Percentiles rank a stretch among this genome's conserved stretches.
Evolutionary conservation across 495 filamentous ascomycete genomes (phyloP).

Genomic region (Neurospora sp.): DNA sequence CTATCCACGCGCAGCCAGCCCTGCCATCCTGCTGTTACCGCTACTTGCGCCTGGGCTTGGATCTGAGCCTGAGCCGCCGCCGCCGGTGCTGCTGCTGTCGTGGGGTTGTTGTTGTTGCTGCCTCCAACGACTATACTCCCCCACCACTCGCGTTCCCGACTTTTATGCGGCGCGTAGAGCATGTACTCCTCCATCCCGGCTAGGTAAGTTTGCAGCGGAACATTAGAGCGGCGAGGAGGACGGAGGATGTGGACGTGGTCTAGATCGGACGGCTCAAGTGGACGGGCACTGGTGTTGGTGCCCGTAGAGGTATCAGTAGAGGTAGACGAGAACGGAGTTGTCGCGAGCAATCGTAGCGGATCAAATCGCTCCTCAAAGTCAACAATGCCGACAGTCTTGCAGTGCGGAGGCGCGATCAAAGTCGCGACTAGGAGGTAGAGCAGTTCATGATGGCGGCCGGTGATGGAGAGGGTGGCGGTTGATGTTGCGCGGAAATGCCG

Average conservation of each 20-base stretch:
- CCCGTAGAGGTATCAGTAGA: background rate
- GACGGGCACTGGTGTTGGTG: background rate
- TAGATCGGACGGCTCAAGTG: constrained; percentile 11
- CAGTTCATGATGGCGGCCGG: constrained; percentile 52
- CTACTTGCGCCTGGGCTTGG: constrained; percentile 11
- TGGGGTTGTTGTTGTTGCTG: background rate
- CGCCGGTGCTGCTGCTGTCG: background rate
- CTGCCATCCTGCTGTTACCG: constrained; percentile 32
- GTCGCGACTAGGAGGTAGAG: constrained; percentile 54
- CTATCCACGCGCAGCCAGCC: constrained; percentile 40
- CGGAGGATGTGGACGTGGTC: constrained; percentile 34
- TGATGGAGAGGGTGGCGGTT: constrained; percentile 28
- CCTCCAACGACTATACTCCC: constrained; percentile 38
- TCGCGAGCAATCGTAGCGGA: constrained; percentile 39
- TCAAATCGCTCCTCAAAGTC: constrained; percentile 64
- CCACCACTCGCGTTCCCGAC: constrained; percentile 39
- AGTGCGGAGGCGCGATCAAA: constrained; percentile 43
- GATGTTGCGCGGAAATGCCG: constrained; percentile 27
- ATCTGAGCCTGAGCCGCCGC: too few relatives aligned
- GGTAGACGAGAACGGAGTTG: background rate
- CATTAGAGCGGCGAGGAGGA: constrained; percentile 8
- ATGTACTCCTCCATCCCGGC: constrained; percentile 33
- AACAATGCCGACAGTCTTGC: constrained; percentile 54
- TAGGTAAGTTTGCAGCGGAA: constrained; percentile 13
- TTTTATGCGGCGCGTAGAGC: constrained; percentile 34